Conservation (phyloP, 768 basidiomycete genomes). For the Russula earlei region DNA sequence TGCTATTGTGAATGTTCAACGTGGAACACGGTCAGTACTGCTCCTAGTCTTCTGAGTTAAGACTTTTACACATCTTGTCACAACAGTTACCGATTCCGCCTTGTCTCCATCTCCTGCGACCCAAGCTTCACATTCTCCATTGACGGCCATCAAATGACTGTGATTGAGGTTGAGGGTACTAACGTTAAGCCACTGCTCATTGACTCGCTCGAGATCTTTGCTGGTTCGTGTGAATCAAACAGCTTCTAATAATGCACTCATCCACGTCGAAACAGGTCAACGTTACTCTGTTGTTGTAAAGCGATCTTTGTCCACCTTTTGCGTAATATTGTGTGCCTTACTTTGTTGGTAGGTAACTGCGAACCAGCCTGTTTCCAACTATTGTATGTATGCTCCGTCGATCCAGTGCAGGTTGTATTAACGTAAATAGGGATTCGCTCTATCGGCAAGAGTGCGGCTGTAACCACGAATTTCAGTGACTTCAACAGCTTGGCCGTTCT, state of each 20-base stretch:
- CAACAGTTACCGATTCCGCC: conserved; percentile 19
- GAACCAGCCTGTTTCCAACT: conserved; percentile 35
- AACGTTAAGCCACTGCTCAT: conserved; percentile 28
- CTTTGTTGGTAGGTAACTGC: conserved; percentile 27
- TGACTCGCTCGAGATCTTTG: conserved; percentile 34
- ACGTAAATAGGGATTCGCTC: conserved; percentile 20
- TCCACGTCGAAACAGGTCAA: conserved; percentile 5
- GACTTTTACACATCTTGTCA: background rate
- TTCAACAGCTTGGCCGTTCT: conserved; percentile 33
- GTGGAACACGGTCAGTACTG: conserved; percentile 7
- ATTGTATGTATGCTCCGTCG: conserved; percentile 29
- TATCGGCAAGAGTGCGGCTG: conserved; percentile 22
- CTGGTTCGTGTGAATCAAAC: conserved; percentile 24
- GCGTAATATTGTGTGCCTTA: background rate
- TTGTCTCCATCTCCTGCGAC: conserved; percentile 23
- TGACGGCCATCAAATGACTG: conserved; percentile 32
- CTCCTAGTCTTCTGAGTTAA: background rate
- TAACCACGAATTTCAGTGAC: conserved; percentile 15
- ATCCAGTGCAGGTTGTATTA: background rate
- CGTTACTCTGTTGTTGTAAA: conserved; percentile 25
- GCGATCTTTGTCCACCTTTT: background rate
- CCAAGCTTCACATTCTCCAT: conserved; percentile 32
- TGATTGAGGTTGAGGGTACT: conserved; percentile 36
- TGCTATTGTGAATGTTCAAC: conserved; percentile 11
- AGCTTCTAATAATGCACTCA: background rate